Base-by-base conservation (phyloP, 1,284 basidiomycete genomes). In the Mycocalia duriaeana region DNA sequence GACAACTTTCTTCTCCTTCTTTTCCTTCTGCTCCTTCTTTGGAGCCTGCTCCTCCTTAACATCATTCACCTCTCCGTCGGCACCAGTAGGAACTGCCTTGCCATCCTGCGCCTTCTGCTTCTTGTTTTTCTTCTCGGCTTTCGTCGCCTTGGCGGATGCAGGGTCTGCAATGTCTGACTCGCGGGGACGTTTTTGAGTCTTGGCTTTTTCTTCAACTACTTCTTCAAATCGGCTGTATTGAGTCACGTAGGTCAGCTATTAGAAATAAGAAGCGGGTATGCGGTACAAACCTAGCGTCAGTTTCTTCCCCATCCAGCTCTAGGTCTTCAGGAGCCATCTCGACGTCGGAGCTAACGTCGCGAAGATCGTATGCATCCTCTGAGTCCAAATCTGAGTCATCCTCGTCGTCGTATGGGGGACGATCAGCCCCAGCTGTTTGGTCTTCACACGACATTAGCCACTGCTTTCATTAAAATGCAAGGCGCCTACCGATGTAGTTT, bases 321-420 rank as follows among this genome's bases (percentile, higher is more conserved):
- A 42, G 23, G 8, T 42, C 84, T 23, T 75, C 73, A 0, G 74
- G 71, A 48, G 82, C 68, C 48, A 87, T 67, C 59, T 88, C 85
- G 35, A 87, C 85, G 57, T 89, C 88, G 6, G 85, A 89, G 66
- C 83, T 85, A 44, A 89, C 81, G 39, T 87, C 85, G 22, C 71
- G 73, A 18, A 89, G 72, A 55, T 82, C 75, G 56, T 77, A 84
- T 0, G 65, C 76, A n/a, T 75, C 81, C 45, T 82, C 77, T 13
- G 77, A 79, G 23, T 73, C 76, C 47, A 63, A 58, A 28, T 77
- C 76, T 18, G 66, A 65, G 28, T 73, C 73, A 47, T 65, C 57
- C n/a, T 72, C 72, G 37, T 67, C 68, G n/a, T 73, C 75, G 42
- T 68, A 72, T 5, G 78, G 77, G 38, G 75, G 68, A 42, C 77